Evolutionary conservation across 2,329 filamentous ascomycete species (phyloP), one percentile per base, ranked within the genome.

Genomic region (Beauveria sp.): DNA sequence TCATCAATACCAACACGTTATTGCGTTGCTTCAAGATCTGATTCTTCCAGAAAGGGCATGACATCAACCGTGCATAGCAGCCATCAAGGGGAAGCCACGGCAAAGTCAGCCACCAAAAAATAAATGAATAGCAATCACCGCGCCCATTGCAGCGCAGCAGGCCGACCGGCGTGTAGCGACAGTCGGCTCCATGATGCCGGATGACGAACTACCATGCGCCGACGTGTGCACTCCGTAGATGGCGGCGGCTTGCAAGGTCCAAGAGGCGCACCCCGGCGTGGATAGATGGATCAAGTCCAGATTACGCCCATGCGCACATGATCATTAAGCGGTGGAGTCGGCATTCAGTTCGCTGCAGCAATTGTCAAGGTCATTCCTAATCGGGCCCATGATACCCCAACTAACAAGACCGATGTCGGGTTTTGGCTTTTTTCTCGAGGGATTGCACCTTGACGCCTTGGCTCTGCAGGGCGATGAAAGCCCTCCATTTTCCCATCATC

Each of bases 381-480:
- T 64, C 50, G 57, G 60, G 58, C 58, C 50, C 38, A 58, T 45
- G 28, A n/a, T 48, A 42, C 46, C 28, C 43, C 42, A 43, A 58
- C 49, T 50, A 64, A 31, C 48, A 46, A 46, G n/a, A 61, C 62
- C 57, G 61, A 59, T 61, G 63, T 63, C 62, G 61, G 62, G 62
- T 63, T 57, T 48, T 24, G 49, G 46, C 38, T 34, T 60, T n/a
- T 31, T 14, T 16, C 48, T 55, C 53, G 53, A 55, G 53, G 53
- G 57, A 26, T 51, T 28, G 60, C 52, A 51, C 38, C 34, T 34
- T 8, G 50, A 24, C 42, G n/a, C 18, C 31, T 14, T 38, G 34
- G 34, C 5, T 38, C 26, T 52, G 26, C 18, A 49, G 26, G 42
- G 26, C 26, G 43, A 49, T 45, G 34, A 16, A 43, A 48, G 55